Percentiles rank a stretch among this genome's conserved stretches.
phyloP scores from a whole-genome alignment of 2,329 filamentous ascomycete genomes.

The Colletotrichum sp. region DNA sequence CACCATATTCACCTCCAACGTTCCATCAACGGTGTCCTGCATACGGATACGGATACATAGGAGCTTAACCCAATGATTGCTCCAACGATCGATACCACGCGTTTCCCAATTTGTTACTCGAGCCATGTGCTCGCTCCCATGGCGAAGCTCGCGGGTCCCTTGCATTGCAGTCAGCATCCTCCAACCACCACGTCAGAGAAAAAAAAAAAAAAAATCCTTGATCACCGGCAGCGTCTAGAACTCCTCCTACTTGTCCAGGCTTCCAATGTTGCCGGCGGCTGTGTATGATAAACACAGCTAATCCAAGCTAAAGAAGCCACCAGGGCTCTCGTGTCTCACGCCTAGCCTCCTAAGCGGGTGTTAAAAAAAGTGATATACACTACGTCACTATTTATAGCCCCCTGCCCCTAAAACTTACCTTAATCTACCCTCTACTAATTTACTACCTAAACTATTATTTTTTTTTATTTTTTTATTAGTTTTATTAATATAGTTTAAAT shows the following conservation, averaged over 20 bases:
- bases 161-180: neutral
- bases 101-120: neutral
- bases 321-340: neutral
- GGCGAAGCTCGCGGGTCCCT: neutral
- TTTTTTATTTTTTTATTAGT: too few relatives aligned
- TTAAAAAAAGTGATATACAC: too few relatives aligned
- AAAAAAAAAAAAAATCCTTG: neutral
- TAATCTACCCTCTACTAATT: too few relatives aligned
- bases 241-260: neutral
- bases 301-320: neutral
- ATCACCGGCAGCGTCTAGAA: neutral
- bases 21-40: neutral
- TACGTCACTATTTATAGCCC: too few relatives aligned
- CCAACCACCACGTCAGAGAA: neutral
- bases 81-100: neutral
- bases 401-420: too few relatives aligned
- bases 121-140: neutral
- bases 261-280: neutral
- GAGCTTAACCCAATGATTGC: neutral
- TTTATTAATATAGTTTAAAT: too few relatives aligned
- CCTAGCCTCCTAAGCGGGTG: neutral
- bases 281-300: neutral
- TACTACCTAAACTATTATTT: too few relatives aligned
- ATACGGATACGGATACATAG: neutral
- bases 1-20: neutral